These are phyloP conservation scores for Boletus speciosus DNA, from an alignment of 768 basidiomycete genomes.

Conservation along the genomic window DNA sequence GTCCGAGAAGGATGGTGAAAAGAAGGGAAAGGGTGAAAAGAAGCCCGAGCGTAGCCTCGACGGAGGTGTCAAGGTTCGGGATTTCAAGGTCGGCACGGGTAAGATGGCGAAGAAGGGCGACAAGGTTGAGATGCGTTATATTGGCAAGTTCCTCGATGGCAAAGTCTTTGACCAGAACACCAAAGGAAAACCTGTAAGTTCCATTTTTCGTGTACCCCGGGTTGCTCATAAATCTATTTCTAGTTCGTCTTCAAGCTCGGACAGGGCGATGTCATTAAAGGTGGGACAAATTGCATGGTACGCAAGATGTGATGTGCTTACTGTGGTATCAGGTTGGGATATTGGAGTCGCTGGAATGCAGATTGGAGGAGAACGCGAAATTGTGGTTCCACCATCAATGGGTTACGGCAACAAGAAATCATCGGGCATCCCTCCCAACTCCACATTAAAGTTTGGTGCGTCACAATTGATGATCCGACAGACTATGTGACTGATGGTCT, in stretches of 20 bases:
- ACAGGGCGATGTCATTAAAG: constrained; percentile 89
- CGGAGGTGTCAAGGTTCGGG: constrained; percentile 73
- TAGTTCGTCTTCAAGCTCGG: constrained; percentile 81
- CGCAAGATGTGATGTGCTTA: constrained; percentile 1
- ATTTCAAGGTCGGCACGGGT: constrained; percentile 79
- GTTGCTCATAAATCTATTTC: background rate
- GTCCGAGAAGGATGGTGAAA: constrained; percentile 29
- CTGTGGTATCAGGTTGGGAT: constrained; percentile 67
- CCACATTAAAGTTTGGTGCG: constrained; percentile 81
- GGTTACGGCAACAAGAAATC: constrained; percentile 67
- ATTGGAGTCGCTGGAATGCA: constrained; percentile 91
- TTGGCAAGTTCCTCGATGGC: constrained; percentile 81
- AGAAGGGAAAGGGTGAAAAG: constrained; percentile 26
- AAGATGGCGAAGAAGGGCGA: constrained; percentile 83
- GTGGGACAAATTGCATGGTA: constrained; percentile 32
- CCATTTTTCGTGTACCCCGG: constrained; percentile 5
- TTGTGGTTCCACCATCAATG: constrained; percentile 70
- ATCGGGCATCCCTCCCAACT: constrained; percentile 67
- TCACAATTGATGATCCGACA: constrained; percentile 7
- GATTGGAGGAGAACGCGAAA: constrained; percentile 78
- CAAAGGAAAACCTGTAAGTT: constrained; percentile 79
- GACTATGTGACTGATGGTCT: constrained; percentile 10
- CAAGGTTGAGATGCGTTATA: constrained; percentile 82
- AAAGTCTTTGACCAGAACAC: constrained; percentile 77
- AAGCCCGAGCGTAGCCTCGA: constrained; percentile 41